Evolutionary conservation across 768 basidiomycete species (phyloP).

Genomic region (Psilocybe cyanescens): DNA sequence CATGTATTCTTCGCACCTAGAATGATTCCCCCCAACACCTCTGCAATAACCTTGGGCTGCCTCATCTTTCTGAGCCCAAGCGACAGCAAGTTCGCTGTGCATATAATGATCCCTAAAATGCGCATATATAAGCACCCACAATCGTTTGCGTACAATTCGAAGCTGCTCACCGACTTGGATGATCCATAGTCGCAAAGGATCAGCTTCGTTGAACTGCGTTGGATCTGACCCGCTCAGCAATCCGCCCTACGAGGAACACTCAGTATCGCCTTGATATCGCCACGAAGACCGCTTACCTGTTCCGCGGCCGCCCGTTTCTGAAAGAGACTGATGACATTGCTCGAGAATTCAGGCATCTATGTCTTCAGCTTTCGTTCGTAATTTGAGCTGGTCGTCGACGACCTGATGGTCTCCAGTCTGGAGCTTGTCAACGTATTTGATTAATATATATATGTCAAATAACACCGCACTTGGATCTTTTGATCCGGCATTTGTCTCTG

Average conservation of each 20-base stretch:
- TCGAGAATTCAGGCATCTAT: slow-evolving; percentile 43
- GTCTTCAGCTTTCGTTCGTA: not conserved
- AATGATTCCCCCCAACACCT: slow-evolving; percentile 88
- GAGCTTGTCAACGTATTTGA: not conserved
- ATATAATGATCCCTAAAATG: slow-evolving; percentile 75
- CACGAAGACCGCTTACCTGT: slow-evolving; percentile 33
- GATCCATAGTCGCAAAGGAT: slow-evolving; percentile 80
- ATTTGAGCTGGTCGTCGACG: not conserved
- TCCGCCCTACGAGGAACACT: slow-evolving; percentile 57
- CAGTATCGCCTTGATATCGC: not conserved
- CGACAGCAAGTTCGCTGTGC: slow-evolving; percentile 69
- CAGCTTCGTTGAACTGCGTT: slow-evolving; percentile 58
- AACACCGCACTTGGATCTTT: not conserved
- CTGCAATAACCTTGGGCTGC: slow-evolving; percentile 87
- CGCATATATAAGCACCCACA: slow-evolving; percentile 14
- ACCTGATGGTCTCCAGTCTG: not conserved
- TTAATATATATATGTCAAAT: no score
- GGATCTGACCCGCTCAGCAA: slow-evolving; percentile 80
- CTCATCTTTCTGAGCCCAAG: slow-evolving; percentile 71
- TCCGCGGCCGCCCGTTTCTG: slow-evolving; percentile 41
- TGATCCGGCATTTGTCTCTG: not conserved
- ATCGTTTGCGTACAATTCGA: not conserved
- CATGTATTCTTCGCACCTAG: slow-evolving; percentile 48
- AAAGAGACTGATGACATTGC: slow-evolving; percentile 39
- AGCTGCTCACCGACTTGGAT: slow-evolving; percentile 71